Evolutionary conservation across 2,329 filamentous ascomycete species (phyloP), one percentile per base, ranked within the genome.

Genomic region (Aspergillus ustus): DNA sequence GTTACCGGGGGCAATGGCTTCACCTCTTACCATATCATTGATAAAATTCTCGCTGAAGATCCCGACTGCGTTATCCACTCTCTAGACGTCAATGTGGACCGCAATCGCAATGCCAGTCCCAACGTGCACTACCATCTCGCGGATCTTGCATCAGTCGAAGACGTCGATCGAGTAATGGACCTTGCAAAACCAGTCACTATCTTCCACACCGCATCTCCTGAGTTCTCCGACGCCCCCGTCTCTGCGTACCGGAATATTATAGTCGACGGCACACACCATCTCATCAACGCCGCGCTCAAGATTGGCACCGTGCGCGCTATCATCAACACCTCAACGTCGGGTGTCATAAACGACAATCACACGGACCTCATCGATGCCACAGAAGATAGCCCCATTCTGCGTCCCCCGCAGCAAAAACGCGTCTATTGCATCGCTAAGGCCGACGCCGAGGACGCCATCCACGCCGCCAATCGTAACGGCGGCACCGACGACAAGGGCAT

Each of bases 1-100:
- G 29, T 60, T n/a, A 60, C 59, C 13, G 59, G 59, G 7, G 59
- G 59, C 37, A 60, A 60, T 31, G 59, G 59, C 45, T 60, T 60
- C 37, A 56, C 56, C 7, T 52, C 59, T 34, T 60, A 60, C 52
- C 59, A 60, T 25, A 60, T 60, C 45, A 60, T 60, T 37, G 46
- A 45, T 52, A 60, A 57, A 8, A 49, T 60, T 8, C 59, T 60
- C 6, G 52, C 15, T 4, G 34, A 34, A 13, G 52, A 60, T 7
- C 59, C 59, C 1, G 22, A 52, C 19, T 56, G 52, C 25, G 37
- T 8, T 11, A 60, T 60, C 31, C 59, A 60, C 46, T 56, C 19
- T 4, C 17, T 60, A 7, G 59, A 60, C 19, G 22, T 60, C 1
- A 52, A 52, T 1, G 22, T 45, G 11, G 15, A 40, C 25, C 51